Evolutionary conservation across 495 filamentous ascomycete genomes (phyloP), one percentile per base, ranked within the genome.

Genomic region (Trichocladium antarcticum): DNA sequence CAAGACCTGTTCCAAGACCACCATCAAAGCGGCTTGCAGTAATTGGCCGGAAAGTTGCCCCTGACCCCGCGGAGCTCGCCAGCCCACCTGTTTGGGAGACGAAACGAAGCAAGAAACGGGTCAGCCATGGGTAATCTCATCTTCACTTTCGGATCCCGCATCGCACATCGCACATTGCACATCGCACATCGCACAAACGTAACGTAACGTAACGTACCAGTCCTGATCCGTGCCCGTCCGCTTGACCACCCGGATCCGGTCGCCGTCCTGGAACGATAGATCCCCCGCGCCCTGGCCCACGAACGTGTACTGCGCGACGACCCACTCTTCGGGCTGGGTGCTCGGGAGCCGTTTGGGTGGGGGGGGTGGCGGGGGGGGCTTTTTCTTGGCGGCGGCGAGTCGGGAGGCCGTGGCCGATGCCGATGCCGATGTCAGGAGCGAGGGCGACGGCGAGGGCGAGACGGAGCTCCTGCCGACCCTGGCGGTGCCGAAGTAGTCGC

Each of bases 21-120:
- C 11, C 5, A 53, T 48, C 27, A 52, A 4, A 51, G 29, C n/a
- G 50, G 49, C 48, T 57, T 61, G 69, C 84, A 84, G 61, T 97
- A 97, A 64, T 97, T 97, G 4, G 89, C 90, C 15, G 90, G 90
- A 64, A 96, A 97, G 56, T 68, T 81, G 9, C 90, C 90, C 60
- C 74, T 75, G 19, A 68, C 61, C 3, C 90, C 92, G 41, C 73
- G 67, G 24, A 95, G 45, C 65, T 96, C 89, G 15, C 90, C 90
- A 47, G 87, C 80, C 90, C 90, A 97, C 49, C 49, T 51, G 15
- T 0, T 17, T 6, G n/a, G n/a, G n/a, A n/a, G 24, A 27, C 24
- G 8, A 8, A 27, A 27, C 24, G 24, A 27, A 4, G 24, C 8
- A 3, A 27, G 24, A 3, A 27, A 27, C 24, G 24, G 4, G 8